phyloP scores from a whole-genome alignment of 2,329 filamentous ascomycete genomes.

The Stachybotrys chlorohalonatus region DNA sequence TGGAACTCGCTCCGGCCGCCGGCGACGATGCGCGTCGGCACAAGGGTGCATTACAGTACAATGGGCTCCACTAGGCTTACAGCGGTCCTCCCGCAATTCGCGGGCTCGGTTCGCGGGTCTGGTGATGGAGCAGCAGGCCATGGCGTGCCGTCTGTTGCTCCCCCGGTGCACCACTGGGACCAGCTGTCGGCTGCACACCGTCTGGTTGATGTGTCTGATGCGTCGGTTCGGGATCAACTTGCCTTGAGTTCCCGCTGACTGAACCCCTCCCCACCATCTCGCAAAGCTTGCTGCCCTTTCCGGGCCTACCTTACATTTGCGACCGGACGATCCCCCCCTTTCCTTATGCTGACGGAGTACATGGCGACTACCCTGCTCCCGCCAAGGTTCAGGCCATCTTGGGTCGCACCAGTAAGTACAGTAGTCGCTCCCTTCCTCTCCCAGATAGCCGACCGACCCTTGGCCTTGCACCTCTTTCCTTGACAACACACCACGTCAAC shows the following conservation, averaged over 20 bases:
- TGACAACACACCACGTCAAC: conserved; percentile 1
- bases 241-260: no score
- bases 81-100: not conserved
- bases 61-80: not conserved
- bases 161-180: no score
- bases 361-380: not conserved
- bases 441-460: not conserved
- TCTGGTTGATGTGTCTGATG: no score
- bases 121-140: not conserved
- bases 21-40: not conserved
- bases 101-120: not conserved
- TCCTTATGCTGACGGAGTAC: no score
- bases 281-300: no score
- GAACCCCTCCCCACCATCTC: no score
- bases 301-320: no score
- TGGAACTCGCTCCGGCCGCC: not conserved
- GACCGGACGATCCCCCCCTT: no score
- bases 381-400: not conserved
- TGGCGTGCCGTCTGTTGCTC: no score
- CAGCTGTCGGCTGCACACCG: no score
- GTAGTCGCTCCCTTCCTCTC: not conserved
- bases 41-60: not conserved
- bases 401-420: not conserved
- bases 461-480: not conserved
- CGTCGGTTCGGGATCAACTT: no score